These are phyloP conservation scores for Bretschneidera sinensis DNA, from an alignment of 345 rosid genomes.

Conservation along the genomic window DNA sequence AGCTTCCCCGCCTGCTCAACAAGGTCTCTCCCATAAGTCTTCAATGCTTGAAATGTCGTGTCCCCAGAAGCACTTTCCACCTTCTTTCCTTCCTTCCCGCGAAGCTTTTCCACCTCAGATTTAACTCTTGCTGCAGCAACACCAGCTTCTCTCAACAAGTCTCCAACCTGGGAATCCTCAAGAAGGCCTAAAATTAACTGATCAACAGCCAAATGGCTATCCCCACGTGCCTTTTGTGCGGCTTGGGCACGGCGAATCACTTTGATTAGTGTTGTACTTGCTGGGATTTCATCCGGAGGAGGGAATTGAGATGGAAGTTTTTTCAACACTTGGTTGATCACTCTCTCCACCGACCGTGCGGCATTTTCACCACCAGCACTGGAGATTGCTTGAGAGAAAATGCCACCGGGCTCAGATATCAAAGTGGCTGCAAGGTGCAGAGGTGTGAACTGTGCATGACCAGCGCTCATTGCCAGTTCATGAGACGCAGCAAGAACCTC, in stretches of 20 bases:
- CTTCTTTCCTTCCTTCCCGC: slow-evolving; percentile 86
- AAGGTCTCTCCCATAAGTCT: slow-evolving; percentile 86
- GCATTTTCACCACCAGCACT: slow-evolving; percentile 58
- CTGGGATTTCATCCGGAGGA: slow-evolving; percentile 69
- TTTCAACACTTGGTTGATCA: slow-evolving; percentile 61
- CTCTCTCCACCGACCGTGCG: slow-evolving; percentile 56
- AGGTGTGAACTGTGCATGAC: slow-evolving; percentile 86
- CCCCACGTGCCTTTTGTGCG: slow-evolving; percentile 55
- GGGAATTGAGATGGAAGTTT: slow-evolving; percentile 81
- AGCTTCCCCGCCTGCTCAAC: slow-evolving; percentile 94
- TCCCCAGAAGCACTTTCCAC: slow-evolving; percentile 91
- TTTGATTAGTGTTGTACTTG: slow-evolving; percentile 65
- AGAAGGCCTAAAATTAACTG: slow-evolving; percentile 70
- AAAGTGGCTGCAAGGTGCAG: slow-evolving; percentile 69
- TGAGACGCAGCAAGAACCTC: slow-evolving; percentile 69
- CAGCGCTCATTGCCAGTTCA: slow-evolving; percentile 51
- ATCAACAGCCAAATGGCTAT: slow-evolving; percentile 77
- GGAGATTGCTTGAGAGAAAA: slow-evolving; percentile 59
- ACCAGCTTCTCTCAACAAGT: slow-evolving; percentile 67
- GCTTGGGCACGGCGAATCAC: slow-evolving; percentile 74
- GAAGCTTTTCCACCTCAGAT: slow-evolving; percentile 78
- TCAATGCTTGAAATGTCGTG: slow-evolving; percentile 68
- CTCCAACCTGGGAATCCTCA: slow-evolving; percentile 79
- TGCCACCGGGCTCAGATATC: slow-evolving; percentile 63
- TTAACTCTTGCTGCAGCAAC: slow-evolving; percentile 45